A percentile compares a stretch with the other conserved stretches of the same genome.
Evolutionary conservation across 345 rosid genomes (phyloP).

Genomic region (Gossypium thurberi): DNA sequence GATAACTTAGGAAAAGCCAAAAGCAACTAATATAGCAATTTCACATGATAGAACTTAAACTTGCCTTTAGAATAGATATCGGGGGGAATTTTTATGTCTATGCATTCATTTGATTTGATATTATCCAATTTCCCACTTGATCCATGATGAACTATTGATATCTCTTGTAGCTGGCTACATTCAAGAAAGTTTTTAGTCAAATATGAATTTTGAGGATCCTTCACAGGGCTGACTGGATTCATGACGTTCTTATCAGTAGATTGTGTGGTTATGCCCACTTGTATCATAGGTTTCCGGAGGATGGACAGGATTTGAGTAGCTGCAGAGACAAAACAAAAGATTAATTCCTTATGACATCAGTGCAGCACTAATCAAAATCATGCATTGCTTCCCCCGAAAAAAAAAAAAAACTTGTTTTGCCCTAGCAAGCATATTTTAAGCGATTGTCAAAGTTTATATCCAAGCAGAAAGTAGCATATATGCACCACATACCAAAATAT

Average conservation of each 20-base stretch:
- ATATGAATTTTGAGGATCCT: constrained; percentile 23
- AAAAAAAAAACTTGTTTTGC: neutral
- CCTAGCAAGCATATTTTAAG: neutral
- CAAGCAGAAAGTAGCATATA: neutral
- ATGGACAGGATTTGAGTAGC: constrained; percentile 57
- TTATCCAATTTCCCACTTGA: constrained; percentile 15
- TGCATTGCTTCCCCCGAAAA: neutral
- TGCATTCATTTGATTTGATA: constrained; percentile 17
- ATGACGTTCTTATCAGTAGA: constrained; percentile 16
- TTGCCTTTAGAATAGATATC: constrained; percentile 23
- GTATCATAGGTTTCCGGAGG: constrained; percentile 44
- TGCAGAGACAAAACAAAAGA: constrained; percentile 23
- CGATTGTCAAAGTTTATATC: neutral
- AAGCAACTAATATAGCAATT: neutral
- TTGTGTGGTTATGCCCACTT: constrained; percentile 18
- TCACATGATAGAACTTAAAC: constrained; percentile 2
- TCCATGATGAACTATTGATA: constrained; percentile 17
- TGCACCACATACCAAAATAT: neutral
- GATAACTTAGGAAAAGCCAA: neutral
- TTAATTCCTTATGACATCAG: constrained; percentile 10
- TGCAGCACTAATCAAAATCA: neutral
- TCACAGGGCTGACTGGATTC: constrained; percentile 16
- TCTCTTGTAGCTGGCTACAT: neutral
- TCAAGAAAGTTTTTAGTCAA: constrained; percentile 9
- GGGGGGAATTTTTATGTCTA: neutral